A percentile compares a stretch with the other conserved stretches of the same genome.
Conservation (phyloP, 108 stramenopile genomes). For the Asterionellopsis glacialis region DNA sequence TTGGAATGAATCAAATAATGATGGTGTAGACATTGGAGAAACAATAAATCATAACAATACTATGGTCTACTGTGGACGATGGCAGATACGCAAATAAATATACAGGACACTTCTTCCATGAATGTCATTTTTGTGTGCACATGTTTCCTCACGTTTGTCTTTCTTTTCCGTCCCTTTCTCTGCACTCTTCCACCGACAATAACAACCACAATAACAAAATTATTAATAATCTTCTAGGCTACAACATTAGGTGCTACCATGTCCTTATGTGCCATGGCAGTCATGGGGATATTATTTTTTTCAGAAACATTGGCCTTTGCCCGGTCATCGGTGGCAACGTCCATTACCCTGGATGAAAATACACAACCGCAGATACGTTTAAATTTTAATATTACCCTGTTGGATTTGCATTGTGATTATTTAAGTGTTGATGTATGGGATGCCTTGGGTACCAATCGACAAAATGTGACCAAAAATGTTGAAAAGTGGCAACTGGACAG, state of each 20-base stretch:
- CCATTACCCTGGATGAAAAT: conserved; percentile 87
- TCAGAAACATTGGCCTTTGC: conserved; percentile 93
- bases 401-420: conserved; percentile 90
- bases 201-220: too few relatives aligned
- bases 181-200: not conserved
- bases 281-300: conserved; percentile 89
- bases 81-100: not conserved
- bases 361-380: conserved; percentile 79
- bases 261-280: conserved; percentile 70
- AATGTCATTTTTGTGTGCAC: too few relatives aligned
- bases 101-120: too few relatives aligned
- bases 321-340: conserved; percentile 62
- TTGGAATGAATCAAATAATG: too few relatives aligned
- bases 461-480: conserved; percentile 97
- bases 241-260: conserved; percentile 83
- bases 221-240: conserved; percentile 48
- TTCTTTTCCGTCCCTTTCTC: too few relatives aligned
- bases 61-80: not conserved
- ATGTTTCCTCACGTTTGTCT: too few relatives aligned
- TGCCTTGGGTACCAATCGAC: conserved; percentile 90
- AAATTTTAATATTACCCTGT: conserved; percentile 90
- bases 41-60: too few relatives aligned
- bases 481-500: conserved; percentile 96
- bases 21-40: too few relatives aligned
- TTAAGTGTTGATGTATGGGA: conserved; percentile 89